A percentile compares a stretch with the other conserved stretches of the same genome.
Conservation (phyloP, 345 rosid species). For the Linum trigynum region DNA sequence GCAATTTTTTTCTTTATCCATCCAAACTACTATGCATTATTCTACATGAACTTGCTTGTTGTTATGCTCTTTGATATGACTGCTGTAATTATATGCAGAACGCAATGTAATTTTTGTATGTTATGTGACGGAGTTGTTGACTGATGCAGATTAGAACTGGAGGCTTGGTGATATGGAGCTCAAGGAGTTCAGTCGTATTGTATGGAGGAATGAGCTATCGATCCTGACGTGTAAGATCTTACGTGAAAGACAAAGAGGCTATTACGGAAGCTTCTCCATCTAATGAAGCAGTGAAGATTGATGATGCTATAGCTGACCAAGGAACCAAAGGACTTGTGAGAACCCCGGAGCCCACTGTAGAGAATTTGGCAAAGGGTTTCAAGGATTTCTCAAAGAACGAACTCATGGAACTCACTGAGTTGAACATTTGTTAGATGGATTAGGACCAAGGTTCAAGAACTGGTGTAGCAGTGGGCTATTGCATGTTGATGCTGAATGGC, state of each 20-base stretch:
- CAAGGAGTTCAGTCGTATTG: slow-evolving; percentile 76
- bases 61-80: background rate
- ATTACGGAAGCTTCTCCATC: slow-evolving; percentile 13
- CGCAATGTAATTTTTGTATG: background rate
- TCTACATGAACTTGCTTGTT: background rate
- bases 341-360: slow-evolving; percentile 16
- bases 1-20: no score
- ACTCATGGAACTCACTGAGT: slow-evolving; percentile 44
- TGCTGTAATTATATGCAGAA: background rate
- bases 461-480: slow-evolving; percentile 86
- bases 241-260: slow-evolving; percentile 31
- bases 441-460: slow-evolving; percentile 83
- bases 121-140: slow-evolving; percentile 3
- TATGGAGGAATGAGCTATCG: slow-evolving; percentile 75
- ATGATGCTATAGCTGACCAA: slow-evolving; percentile 9
- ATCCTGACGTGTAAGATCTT: slow-evolving; percentile 57
- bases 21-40: no score
- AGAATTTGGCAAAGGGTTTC: slow-evolving; percentile 32
- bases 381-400: slow-evolving; percentile 49
- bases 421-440: slow-evolving; percentile 57
- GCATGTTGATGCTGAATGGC: slow-evolving; percentile 89
- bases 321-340: slow-evolving; percentile 15
- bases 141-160: slow-evolving; percentile 65
- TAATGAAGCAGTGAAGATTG: slow-evolving; percentile 6
- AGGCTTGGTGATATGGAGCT: slow-evolving; percentile 89